Base-by-base conservation (phyloP, 2,329 filamentous ascomycete species). In the Aspergillus arachidicola region DNA sequence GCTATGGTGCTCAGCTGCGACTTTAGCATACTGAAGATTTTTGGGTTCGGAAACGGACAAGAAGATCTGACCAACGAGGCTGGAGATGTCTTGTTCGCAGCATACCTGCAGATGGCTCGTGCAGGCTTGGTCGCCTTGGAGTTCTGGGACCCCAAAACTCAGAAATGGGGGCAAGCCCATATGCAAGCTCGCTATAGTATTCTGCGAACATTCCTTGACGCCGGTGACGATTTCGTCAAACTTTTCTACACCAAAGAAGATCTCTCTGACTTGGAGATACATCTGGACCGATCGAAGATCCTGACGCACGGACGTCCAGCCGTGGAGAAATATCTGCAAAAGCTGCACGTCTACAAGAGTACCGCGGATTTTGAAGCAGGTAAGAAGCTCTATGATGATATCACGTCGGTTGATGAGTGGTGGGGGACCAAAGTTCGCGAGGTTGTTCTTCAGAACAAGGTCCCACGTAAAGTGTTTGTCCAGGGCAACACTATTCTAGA, bases 181-280 rank as follows among this genome's bases (percentile, higher is more conserved):
- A 96, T 93, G 80, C 93, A 96, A 79, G 94, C 93, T 26, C 91
- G 94, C 12, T 97, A 93, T 80, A 92, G 90, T 58, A 97, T 97
- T 72, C 82, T 97, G 60, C 79, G 79, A 21, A 80, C 79, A 74
- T 94, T 97, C 85, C 85, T 97, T 21, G 86, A 91, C 69, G 94
- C 93, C 0, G 92, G 91, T n/a, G 87, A 91, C 61, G 89, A 91
- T 72, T 97, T 97, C 78, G 94, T 93, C 81, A 89, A 90, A 75
- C 85, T 98, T 26, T 87, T 91, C 41, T 90, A 93, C 79, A 85
- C 78, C n/a, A 81, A 85, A 65, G 89, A 93, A 30, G 89, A 93
- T 69, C 83, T 97, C 2, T 91, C 90, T 0, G 93, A 96, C 74
- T 79, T 97, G 51, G 91, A 87, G 21, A 94, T 98, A 73, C 87